Conservation (phyloP, 2,329 filamentous ascomycete genomes). For the Daldinia sp. region DNA sequence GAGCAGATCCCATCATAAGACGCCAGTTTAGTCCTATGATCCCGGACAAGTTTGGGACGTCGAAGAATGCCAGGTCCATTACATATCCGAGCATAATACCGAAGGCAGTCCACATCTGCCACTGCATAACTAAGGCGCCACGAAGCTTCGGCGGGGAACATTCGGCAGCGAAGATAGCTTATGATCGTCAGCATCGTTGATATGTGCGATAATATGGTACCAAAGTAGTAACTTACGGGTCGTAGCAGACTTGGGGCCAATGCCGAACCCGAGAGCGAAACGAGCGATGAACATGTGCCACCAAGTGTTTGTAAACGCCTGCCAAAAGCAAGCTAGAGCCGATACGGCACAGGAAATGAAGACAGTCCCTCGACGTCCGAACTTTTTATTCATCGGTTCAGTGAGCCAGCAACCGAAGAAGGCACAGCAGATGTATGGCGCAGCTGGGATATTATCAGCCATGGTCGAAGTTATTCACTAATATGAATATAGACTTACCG, state of each 20-base stretch:
- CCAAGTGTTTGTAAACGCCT: slow-evolving; percentile 58
- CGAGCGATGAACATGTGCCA: slow-evolving; percentile 76
- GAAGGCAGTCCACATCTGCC: slow-evolving; percentile 66
- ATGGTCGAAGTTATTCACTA: neutral
- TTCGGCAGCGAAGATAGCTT: slow-evolving; percentile 73
- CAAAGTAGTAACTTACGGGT: slow-evolving; percentile 51
- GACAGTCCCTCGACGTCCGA: slow-evolving; percentile 76
- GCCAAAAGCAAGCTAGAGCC: slow-evolving; percentile 61
- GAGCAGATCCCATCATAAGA: slow-evolving; percentile 73
- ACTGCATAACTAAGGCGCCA: slow-evolving; percentile 77
- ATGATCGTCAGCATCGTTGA: neutral
- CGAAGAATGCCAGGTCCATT: slow-evolving; percentile 68
- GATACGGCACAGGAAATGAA: slow-evolving; percentile 73
- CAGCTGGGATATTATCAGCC: slow-evolving; percentile 42
- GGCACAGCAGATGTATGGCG: slow-evolving; percentile 72
- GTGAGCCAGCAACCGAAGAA: slow-evolving; percentile 77
- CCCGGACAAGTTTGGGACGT: slow-evolving; percentile 58
- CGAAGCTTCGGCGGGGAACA: slow-evolving; percentile 69
- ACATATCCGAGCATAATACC: slow-evolving; percentile 67
- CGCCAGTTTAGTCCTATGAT: slow-evolving; percentile 71
- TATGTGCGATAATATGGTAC: neutral
- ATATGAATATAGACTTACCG: slow-evolving; percentile 42
- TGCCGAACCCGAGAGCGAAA: slow-evolving; percentile 74
- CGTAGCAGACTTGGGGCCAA: slow-evolving; percentile 75
- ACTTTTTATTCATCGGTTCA: slow-evolving; percentile 73